Evolutionary conservation across 352 stramenopile genomes (phyloP), one percentile per base, ranked within the genome.

Genomic region (Globisporangium nunn): DNA sequence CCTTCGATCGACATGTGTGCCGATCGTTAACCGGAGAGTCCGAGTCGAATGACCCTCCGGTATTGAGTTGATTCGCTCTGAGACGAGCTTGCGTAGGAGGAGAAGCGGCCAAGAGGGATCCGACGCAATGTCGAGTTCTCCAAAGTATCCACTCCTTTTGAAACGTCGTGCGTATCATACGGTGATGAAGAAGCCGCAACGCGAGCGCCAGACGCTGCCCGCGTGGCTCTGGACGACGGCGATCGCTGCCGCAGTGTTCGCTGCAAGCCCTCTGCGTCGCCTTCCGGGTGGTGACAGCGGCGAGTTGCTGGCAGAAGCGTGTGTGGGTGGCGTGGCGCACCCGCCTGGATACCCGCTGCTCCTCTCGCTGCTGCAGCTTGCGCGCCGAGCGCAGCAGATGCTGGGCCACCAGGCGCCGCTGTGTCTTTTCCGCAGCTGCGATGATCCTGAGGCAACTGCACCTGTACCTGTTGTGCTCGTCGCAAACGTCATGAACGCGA

Each of bases 281-380:
- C 49, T 96, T 29, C 74, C 80, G 17, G 91, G 91, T 1, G 91
- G 91, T 45, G 89, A 97, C 62, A 80, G 79, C 44, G 88, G 88
- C 7, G 88, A 98, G 59, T 61, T 98, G 7, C 68, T 98, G 41
- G 87, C 93, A 0, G 94, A 98, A 69, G 87, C 85, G 4, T 98
- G 94, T 56, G 59, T 82, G 0, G 77, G 95, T 7, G 93, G 93
- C 18, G 91, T 93, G 10, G 81, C 89, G 4, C 94, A 98, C 58
- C 91, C 92, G 5, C 93, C 93, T 12, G 92, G 93, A 0, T 98
- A 98, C 63, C 92, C 94, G 11, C 58, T 98, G 10, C 87, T 97
- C 54, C 91, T 89, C 1, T 46, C 93, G 35, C 40, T 98, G 35
- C 54, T 85, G 51, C 63, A 62, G 8, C 10, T 67, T 1, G 49